These are phyloP conservation scores for Daldinia bambusicola DNA, from an alignment of 495 filamentous ascomycete species.

Conservation along the genomic window DNA sequence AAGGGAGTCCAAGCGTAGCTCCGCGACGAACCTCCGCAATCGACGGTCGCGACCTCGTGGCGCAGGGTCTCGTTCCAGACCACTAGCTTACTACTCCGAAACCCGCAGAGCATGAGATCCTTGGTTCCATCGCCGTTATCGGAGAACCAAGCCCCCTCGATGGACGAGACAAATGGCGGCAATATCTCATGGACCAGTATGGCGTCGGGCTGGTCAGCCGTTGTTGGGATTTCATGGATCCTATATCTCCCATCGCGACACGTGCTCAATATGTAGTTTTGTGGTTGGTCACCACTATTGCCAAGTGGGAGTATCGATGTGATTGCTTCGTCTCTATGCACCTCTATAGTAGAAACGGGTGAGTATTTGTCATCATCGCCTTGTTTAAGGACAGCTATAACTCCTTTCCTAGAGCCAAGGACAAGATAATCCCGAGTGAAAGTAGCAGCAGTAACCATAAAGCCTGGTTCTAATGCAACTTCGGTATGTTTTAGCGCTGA, in stretches of 20 bases:
- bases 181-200: conserved; percentile 56
- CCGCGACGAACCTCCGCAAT: conserved; percentile 86
- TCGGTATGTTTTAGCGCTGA: conserved; percentile 24
- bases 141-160: conserved; percentile 74
- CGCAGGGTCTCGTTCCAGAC: conserved; percentile 77
- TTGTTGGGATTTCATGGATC: conserved; percentile 58
- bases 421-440: conserved; percentile 60
- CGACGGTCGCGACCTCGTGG: conserved; percentile 71
- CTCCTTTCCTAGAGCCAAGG: conserved; percentile 75
- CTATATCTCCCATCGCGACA: conserved; percentile 79
- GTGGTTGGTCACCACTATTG: conserved; percentile 27
- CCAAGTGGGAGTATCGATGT: conserved; percentile 67
- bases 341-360: conserved; percentile 47
- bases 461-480: conserved; percentile 44
- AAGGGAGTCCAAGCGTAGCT: conserved; percentile 70
- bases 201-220: conserved; percentile 12
- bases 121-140: conserved; percentile 40
- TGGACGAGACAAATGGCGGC: conserved; percentile 70
- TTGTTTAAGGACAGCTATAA: conserved; percentile 63
- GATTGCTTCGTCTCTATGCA: conserved; percentile 74
- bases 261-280: conserved; percentile 67
- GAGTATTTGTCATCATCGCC: conserved; percentile 44
- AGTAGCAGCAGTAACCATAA: conserved; percentile 55
- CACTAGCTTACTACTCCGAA: conserved; percentile 79
- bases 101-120: conserved; percentile 80